Evolutionary conservation across 2,329 filamentous ascomycete species (phyloP), one percentile per base, ranked within the genome.

Genomic region (Cercospora sojina): DNA sequence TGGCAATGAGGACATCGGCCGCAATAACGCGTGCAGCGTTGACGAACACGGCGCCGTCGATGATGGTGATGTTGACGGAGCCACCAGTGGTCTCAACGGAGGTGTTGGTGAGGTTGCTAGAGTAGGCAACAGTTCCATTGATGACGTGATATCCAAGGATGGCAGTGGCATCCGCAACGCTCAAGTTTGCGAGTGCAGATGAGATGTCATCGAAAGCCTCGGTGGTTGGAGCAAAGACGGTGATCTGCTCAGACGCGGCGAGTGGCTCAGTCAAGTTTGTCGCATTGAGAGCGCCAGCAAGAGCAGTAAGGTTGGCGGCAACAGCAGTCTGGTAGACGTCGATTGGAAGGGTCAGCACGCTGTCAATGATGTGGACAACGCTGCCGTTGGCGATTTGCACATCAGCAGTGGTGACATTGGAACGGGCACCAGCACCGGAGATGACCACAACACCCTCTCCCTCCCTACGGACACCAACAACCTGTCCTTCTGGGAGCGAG

Each of bases 61-160:
- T 63, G 65, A 80, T 73, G 25, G 78, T 80, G 68, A 83, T 76
- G 47, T 78, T 82, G 12, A 83, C 51, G 43, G 77, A 70, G 60
- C 81, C 81, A 49, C 77, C 75, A 10, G 79, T 69, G 1, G 80
- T 77, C 7, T 70, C 67, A 16, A 83, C 71, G 9, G 68, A 75
- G 23, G 73, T 79, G 35, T 80, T 80, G 69, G 70, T 70, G 18
- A 86, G 79, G 29, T 68, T 68, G 57, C 63, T 71, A 58, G 82
- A 84, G 78, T 89, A 90, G 62, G 79, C 79, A 1, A 88, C 81
- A 8, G 80, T 81, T 55, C 83, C 83, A 55, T 81, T 80, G 53
- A 91, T 78, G 60, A 91, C 82, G 75, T 92, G 89, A 78, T 91
- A 91, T 27, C 82, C 78, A 35, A 91, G 80, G 59, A 91, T 82